These are phyloP conservation scores for Pyrenophora teres DNA, from an alignment of 2,329 filamentous ascomycete species.

Conservation along the genomic window DNA sequence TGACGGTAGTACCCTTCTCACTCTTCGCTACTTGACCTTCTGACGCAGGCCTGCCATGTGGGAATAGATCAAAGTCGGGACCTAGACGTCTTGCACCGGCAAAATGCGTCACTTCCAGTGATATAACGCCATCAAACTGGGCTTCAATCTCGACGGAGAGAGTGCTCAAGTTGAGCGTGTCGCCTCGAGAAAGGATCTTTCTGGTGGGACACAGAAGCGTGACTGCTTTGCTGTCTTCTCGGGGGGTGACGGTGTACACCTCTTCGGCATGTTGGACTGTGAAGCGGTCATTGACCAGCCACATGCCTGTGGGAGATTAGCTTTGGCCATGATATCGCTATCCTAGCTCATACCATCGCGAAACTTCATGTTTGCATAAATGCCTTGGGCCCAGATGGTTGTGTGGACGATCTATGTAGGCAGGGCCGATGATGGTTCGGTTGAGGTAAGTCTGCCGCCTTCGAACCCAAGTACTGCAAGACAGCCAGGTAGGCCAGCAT, in stretches of 20 bases:
- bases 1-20: conserved; percentile 54
- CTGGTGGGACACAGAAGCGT: conserved; percentile 63
- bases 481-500: conserved; percentile 1
- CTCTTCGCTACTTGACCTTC: conserved; percentile 48
- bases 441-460: neutral
- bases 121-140: conserved; percentile 63
- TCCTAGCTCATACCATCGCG: conserved; percentile 56
- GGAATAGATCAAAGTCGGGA: conserved; percentile 64
- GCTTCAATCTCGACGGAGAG: conserved; percentile 63
- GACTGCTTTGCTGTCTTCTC: conserved; percentile 53
- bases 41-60: conserved; percentile 53
- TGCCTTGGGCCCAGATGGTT: neutral
- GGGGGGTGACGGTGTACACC: conserved; percentile 59
- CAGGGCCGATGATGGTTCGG: neutral
- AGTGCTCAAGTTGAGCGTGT: conserved; percentile 62
- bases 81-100: conserved; percentile 57
- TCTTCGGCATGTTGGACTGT: conserved; percentile 69
- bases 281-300: conserved; percentile 66
- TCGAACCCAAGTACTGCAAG: conserved; percentile 2
- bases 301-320: conserved; percentile 57
- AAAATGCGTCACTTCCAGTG: conserved; percentile 64
- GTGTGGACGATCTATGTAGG: neutral
- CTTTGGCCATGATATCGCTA: neutral
- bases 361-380: conserved; percentile 59
- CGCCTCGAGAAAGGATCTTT: conserved; percentile 59